phyloP scores from a whole-genome alignment of 768 basidiomycete genomes.

The Artomyces pyxidatus region DNA sequence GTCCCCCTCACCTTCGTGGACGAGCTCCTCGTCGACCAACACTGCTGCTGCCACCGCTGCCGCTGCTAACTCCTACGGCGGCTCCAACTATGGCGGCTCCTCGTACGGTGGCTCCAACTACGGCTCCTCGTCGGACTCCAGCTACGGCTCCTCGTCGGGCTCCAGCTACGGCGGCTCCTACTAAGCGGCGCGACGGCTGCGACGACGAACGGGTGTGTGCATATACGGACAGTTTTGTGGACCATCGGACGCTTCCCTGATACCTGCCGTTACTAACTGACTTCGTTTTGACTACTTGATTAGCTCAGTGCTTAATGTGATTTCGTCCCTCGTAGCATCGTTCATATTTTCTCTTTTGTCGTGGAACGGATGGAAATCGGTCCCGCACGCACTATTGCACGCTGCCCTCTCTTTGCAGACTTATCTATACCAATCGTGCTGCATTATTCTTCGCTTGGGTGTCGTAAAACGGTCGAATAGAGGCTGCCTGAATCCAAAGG shows the following conservation, averaged over 20 bases:
- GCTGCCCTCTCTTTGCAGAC: too few species aligned
- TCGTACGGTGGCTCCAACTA: constrained; percentile 1
- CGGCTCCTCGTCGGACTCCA: constrained; percentile 1
- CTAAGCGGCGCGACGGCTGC: background rate
- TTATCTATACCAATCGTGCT: background rate
- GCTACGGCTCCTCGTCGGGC: constrained; percentile 7
- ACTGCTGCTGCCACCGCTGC: constrained; percentile 11
- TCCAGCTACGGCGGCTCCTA: constrained; percentile 1
- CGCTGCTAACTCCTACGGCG: constrained; percentile 20
- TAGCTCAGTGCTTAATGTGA: background rate
- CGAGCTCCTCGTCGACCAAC: constrained; percentile 6
- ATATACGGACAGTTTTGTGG: background rate
- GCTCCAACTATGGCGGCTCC: constrained; percentile 4
- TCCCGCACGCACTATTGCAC: too few species aligned
- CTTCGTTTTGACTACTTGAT: background rate
- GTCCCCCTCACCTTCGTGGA: constrained; percentile 17
- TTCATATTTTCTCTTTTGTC: too few species aligned
- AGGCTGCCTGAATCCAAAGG: background rate
- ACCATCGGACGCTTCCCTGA: background rate
- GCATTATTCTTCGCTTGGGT: background rate
- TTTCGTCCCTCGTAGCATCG: background rate
- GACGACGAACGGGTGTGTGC: too few species aligned
- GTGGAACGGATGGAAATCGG: too few species aligned
- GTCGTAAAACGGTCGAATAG: background rate
- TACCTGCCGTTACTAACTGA: background rate